phyloP scores from a whole-genome alignment of 345 rosid species.

The Moricandia arvensis region DNA sequence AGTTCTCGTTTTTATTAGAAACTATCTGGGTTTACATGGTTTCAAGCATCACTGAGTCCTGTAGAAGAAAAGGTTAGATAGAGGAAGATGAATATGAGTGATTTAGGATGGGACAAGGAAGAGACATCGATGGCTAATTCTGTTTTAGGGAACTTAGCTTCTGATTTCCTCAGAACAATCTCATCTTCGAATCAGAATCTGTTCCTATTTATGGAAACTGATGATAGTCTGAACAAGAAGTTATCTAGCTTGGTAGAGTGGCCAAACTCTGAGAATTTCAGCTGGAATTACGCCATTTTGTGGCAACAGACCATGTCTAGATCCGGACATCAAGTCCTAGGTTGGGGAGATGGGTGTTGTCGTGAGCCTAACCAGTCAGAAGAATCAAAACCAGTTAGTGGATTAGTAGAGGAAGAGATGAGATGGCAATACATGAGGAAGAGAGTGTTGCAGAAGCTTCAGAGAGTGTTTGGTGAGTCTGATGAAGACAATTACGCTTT shows the following conservation, averaged over 20 bases:
- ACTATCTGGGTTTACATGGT: not conserved
- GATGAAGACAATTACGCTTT: slow-evolving; percentile 86
- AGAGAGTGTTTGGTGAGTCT: slow-evolving; percentile 73
- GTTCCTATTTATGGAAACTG: slow-evolving; percentile 56
- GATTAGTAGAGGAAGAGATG: slow-evolving; percentile 41
- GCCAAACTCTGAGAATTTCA: slow-evolving; percentile 72
- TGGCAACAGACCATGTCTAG: slow-evolving; percentile 92
- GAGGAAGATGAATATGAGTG: slow-evolving; percentile 47
- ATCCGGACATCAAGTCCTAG: slow-evolving; percentile 77
- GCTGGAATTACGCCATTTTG: slow-evolving; percentile 95
- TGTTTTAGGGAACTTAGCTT: slow-evolving; percentile 78
- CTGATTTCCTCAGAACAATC: slow-evolving; percentile 65
- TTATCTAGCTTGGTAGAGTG: slow-evolving; percentile 85
- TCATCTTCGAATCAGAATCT: slow-evolving; percentile 64
- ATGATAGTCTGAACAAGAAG: slow-evolving; percentile 75
- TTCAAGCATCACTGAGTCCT: not conserved
- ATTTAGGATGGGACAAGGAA: slow-evolving; percentile 69
- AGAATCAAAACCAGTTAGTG: slow-evolving; percentile 28
- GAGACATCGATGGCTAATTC: slow-evolving; percentile 65
- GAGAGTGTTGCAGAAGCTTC: slow-evolving; percentile 82
- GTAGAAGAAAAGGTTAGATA: not conserved
- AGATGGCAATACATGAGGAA: slow-evolving; percentile 80
- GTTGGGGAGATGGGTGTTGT: slow-evolving; percentile 98
- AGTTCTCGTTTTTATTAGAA: not conserved
- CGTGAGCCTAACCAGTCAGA: slow-evolving; percentile 85